Conservation (phyloP, 2,329 filamentous ascomycete genomes). For the Podosphaera fusca region DNA sequence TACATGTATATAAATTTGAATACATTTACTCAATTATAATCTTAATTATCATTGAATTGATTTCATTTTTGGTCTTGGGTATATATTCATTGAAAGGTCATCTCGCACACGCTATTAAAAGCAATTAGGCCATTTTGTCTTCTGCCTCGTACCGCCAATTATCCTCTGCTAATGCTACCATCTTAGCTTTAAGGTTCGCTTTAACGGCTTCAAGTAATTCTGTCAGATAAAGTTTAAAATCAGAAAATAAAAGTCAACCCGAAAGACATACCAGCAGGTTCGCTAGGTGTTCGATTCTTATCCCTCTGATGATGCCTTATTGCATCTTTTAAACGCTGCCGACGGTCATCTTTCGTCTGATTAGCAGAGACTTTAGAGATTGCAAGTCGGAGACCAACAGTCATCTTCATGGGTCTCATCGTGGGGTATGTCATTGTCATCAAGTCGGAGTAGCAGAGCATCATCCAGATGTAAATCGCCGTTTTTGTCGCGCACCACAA, state of each 20-base stretch:
- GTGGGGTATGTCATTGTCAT: constrained; percentile 26
- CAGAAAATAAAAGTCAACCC: background rate
- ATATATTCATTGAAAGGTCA: no score
- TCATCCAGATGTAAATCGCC: constrained; percentile 39
- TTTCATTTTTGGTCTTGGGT: background rate
- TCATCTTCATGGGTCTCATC: constrained; percentile 35
- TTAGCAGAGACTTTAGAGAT: constrained; percentile 4
- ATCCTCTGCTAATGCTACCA: constrained; percentile 53
- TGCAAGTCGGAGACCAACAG: constrained; percentile 15
- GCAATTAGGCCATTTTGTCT: constrained; percentile 8
- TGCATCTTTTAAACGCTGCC: constrained; percentile 33
- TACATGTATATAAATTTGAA: no score
- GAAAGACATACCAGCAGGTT: constrained; percentile 34
- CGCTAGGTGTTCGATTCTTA: constrained; percentile 30
- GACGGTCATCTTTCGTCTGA: constrained; percentile 25
- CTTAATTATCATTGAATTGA: background rate
- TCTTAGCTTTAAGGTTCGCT: constrained; percentile 47
- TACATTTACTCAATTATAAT: background rate
- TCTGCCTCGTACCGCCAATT: constrained; percentile 71
- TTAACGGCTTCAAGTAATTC: constrained; percentile 49
- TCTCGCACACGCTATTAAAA: background rate
- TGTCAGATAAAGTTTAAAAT: constrained; percentile 13
- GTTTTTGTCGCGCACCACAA: constrained; percentile 38
- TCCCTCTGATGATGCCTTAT: constrained; percentile 37
- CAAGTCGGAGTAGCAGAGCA: constrained; percentile 27